Conservation (phyloP, 352 stramenopile genomes). For the Vaucheria bursata region DNA sequence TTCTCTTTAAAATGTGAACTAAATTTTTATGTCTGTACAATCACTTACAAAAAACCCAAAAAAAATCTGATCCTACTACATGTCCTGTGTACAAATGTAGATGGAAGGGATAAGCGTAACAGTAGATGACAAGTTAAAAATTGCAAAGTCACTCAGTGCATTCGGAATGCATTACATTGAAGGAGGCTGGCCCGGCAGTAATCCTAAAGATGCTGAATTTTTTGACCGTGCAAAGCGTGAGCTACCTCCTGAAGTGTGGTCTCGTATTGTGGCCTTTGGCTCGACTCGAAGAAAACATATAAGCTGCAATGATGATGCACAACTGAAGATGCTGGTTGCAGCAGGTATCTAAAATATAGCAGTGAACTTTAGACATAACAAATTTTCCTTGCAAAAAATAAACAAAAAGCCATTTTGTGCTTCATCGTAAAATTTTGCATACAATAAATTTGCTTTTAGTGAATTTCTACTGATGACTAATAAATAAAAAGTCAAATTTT, state of each 20-base stretch:
- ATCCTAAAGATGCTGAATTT: constrained; percentile 68
- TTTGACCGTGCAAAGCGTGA: constrained; percentile 57
- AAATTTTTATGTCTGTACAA: too few species aligned
- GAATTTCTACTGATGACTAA: too few species aligned
- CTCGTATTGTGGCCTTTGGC: constrained; percentile 63
- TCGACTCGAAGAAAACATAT: constrained; percentile 58
- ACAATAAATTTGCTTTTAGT: too few species aligned
- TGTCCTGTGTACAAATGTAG: too few species aligned
- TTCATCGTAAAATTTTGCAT: too few species aligned
- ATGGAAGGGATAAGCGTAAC: constrained; percentile 42
- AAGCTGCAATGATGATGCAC: constrained; percentile 55
- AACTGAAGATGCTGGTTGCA: constrained; percentile 31
- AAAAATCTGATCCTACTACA: too few species aligned
- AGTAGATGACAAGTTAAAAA: constrained; percentile 46
- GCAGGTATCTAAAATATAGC: constrained; percentile 9
- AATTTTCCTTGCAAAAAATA: too few species aligned
- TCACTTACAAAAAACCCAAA: too few species aligned
- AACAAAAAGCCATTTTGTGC: too few species aligned
- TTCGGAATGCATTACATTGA: constrained; percentile 55
- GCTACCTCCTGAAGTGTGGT: constrained; percentile 48
- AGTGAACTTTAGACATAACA: too few species aligned
- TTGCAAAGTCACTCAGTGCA: constrained; percentile 24
- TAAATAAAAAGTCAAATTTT: too few species aligned
- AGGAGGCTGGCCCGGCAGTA: constrained; percentile 64
- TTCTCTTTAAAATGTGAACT: too few species aligned